Base-by-base conservation (phyloP, 78 protist species). In the Monocercomonoides exilis region DNA sequence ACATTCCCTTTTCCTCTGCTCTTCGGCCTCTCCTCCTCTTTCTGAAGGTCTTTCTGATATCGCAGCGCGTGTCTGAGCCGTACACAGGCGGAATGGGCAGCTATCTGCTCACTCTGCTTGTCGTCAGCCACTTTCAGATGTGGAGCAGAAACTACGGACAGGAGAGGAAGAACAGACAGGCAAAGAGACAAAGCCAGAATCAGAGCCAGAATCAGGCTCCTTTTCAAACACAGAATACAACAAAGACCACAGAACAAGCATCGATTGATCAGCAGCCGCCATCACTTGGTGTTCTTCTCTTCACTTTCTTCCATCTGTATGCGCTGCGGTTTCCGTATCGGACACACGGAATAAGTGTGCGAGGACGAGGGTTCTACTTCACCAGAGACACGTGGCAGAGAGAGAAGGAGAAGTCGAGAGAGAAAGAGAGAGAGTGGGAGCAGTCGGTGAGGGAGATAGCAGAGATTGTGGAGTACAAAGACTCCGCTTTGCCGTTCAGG, bases 111-210 rank as follows among this genome's bases (percentile, higher is more conserved):
- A 4, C 21, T 6, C 82, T 79, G 4, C 6, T 79, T 6, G 82
- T 79, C 11, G 36, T 79, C 82, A 32, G 42, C 42, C 82, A 79
- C 11, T 21, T 79, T 5, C 82, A 79, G 82, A 79, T 79, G 82
- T 79, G 5, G 6, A 6, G 36, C 45, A 29, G 43, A 32, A 79
- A 79, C 82, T 79, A 33, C 11, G 42, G 36, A 6, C 11, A 29
- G 4, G 82, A 4, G 70, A 11, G 21, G 21, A 54, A 54, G 38
- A 29, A 11, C 38, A 11, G 38, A 21, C 70, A 54, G 21, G 70
- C 11, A 29, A 11, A 11, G 70, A 29, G 11, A 11, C 70, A 11
- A 54, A 29, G 38, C 11, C n/a, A n/a, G n/a, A n/a, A n/a, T n/a
- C 70, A 54, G 21, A 54, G 21, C 70, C 21, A 11, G 70, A 11